Percentiles rank a stretch among this genome's conserved stretches.
Evolutionary conservation across 257 asterid species (phyloP).

Genomic region (Ajuga chamaepitys): DNA sequence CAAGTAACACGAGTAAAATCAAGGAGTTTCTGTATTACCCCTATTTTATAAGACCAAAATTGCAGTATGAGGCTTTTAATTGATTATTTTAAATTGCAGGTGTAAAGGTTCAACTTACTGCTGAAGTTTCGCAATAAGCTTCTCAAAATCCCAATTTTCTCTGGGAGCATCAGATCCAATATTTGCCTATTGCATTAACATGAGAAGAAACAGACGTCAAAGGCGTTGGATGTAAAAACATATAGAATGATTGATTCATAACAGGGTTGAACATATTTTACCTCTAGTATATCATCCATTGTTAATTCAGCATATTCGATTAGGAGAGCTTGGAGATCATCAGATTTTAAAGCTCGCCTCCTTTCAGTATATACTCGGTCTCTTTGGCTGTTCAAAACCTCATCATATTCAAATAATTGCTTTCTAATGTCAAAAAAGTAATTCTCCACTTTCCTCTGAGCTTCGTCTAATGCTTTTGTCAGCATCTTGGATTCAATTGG

Average conservation of each 20-base stretch:
- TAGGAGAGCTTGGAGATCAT: slow-evolving; percentile 79
- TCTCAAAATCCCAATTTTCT: slow-evolving; percentile 92
- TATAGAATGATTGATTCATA: neutral
- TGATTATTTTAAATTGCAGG: slow-evolving; percentile 6
- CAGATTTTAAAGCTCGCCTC: slow-evolving; percentile 90
- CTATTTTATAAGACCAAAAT: slow-evolving; percentile 11
- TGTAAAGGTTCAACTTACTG: slow-evolving; percentile 50
- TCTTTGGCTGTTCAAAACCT: slow-evolving; percentile 98
- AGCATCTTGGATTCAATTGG: slow-evolving; percentile 98
- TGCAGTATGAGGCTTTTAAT: neutral
- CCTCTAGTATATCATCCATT: slow-evolving; percentile 96
- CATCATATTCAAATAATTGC: slow-evolving; percentile 89
- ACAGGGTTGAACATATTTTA: slow-evolving; percentile 20
- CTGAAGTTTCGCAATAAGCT: slow-evolving; percentile 78
- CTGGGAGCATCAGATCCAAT: slow-evolving; percentile 74
- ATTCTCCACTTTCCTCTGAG: slow-evolving; percentile 96
- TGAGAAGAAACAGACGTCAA: neutral
- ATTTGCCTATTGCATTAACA: slow-evolving; percentile 61
- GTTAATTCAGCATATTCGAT: slow-evolving; percentile 96
- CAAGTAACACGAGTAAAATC: neutral
- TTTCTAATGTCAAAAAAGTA: slow-evolving; percentile 97
- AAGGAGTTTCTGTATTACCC: neutral
- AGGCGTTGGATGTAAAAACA: slow-evolving; percentile 11
- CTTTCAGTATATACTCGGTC: slow-evolving; percentile 94
- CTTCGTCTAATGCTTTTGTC: slow-evolving; percentile 97